Conservation (phyloP, 1,284 basidiomycete species). For the Cryptococcus amylolentus region DNA sequence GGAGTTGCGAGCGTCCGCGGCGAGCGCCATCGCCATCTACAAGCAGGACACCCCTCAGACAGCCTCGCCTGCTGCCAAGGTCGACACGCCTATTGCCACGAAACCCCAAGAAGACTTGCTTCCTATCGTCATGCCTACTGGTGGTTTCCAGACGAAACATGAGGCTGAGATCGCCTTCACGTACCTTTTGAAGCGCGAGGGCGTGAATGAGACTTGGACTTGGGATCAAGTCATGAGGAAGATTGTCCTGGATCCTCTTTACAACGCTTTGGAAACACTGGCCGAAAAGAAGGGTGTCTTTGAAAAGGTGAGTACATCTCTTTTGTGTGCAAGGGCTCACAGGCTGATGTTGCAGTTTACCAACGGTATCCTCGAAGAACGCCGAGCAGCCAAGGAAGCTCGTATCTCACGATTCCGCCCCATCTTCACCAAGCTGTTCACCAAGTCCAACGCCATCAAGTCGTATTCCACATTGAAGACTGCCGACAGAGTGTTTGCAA, state of each 20-base stretch:
- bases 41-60: background rate
- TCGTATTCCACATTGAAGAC: slow-evolving; percentile 83
- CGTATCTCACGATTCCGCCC: slow-evolving; percentile 77
- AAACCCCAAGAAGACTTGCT: slow-evolving; percentile 14
- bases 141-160: slow-evolving; percentile 77
- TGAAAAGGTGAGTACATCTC: slow-evolving; percentile 65
- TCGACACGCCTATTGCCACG: slow-evolving; percentile 5
- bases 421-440: slow-evolving; percentile 75
- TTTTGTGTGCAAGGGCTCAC: background rate
- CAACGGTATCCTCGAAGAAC: slow-evolving; percentile 60
- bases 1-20: slow-evolving; percentile 12
- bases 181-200: slow-evolving; percentile 78
- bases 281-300: slow-evolving; percentile 92
- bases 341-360: slow-evolving; percentile 59
- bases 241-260: slow-evolving; percentile 95
- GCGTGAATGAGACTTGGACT: slow-evolving; percentile 86
- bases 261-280: slow-evolving; percentile 88
- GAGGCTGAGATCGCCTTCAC: slow-evolving; percentile 93
- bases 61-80: slow-evolving; percentile 5
- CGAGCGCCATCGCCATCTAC: slow-evolving; percentile 20
- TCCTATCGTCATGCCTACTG: slow-evolving; percentile 67
- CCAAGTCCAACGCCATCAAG: slow-evolving; percentile 76
- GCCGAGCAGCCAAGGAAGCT: slow-evolving; percentile 74
- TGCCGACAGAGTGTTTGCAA: slow-evolving; percentile 73
- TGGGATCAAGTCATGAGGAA: slow-evolving; percentile 99